Percentiles rank a stretch among this genome's conserved stretches.
Evolutionary conservation across 768 basidiomycete genomes (phyloP).

Genomic region (Pleurotus tuoliensis): DNA sequence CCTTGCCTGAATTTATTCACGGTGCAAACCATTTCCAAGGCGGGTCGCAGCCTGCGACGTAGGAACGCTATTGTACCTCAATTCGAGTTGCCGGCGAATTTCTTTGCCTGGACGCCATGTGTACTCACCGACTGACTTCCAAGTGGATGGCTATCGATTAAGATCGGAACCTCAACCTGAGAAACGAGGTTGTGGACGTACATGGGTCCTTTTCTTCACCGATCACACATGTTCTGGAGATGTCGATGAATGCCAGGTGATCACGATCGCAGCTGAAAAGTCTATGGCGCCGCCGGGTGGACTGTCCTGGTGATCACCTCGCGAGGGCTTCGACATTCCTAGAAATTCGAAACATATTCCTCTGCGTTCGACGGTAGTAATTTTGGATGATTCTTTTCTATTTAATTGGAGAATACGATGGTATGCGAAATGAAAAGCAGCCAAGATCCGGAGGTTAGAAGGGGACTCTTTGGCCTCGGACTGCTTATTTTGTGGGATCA

Average conservation of each 20-base stretch:
- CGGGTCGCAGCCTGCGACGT: too few species aligned
- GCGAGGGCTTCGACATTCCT: slow-evolving; percentile 6
- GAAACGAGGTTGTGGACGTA: slow-evolving; percentile 2
- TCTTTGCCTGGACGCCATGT: too few species aligned
- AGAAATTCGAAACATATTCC: slow-evolving; percentile 1
- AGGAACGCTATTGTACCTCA: too few species aligned
- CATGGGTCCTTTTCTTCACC: slow-evolving; percentile 4
- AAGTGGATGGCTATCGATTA: slow-evolving; percentile 1
- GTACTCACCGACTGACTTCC: background rate
- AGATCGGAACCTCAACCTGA: background rate
- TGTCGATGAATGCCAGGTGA: slow-evolving; percentile 7
- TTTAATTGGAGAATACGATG: background rate
- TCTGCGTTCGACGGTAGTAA: background rate
- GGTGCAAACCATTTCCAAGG: too few species aligned
- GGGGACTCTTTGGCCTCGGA: slow-evolving; percentile 1
- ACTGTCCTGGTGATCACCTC: slow-evolving; percentile 5
- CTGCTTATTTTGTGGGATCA: slow-evolving; percentile 1
- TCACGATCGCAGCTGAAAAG: slow-evolving; percentile 5
- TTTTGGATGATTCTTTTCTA: background rate
- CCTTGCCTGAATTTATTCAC: too few species aligned
- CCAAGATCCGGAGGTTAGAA: background rate
- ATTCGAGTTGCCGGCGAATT: too few species aligned
- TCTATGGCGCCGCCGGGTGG: slow-evolving; percentile 3
- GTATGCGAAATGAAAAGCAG: slow-evolving; percentile 2
- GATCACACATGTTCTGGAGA: slow-evolving; percentile 8